Evolutionary conservation across 2,329 filamentous ascomycete species (phyloP), one percentile per base, ranked within the genome.

Genomic region (Decorospora gaudefroyi): DNA sequence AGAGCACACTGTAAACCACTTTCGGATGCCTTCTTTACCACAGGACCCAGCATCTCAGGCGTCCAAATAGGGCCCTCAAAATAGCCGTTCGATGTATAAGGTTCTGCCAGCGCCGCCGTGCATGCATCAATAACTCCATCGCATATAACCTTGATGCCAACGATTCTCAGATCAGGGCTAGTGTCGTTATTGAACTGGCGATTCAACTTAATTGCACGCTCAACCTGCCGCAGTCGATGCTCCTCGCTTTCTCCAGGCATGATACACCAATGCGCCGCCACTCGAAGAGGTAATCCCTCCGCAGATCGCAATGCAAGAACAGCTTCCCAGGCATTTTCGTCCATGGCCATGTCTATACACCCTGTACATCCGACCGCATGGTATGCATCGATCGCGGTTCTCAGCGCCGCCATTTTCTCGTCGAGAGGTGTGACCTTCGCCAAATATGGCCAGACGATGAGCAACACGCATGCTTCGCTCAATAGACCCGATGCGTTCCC

Each of bases 71-170:
- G 73, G 2, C 78, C 75, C 15, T 75, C 68, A 8, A 72, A 68
- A 4, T 70, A 61, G 1, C 71, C 74, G 49, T 76, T 77, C 5
- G 58, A 59, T 2, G 76, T 71, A 57, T 86, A 86, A 0, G 83
- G 82, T 58, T 84, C 76, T 1, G 73, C 72, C 2, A 86, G 65
- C 0, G 78, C 80, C 0, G 83, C 83, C 1, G 83, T 86, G 64
- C 83, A 86, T 0, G 79, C 80, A 51, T 86, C 83, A 25, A 86
- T 74, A 23, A 84, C 80, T 8, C 83, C 83, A 46, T 86, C 83
- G 55, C 79, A 80, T 26, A 86, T 83, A 15, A 86, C 65, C 59
- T 86, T 86, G 64, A 86, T 77, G 4, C 83, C 83, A 0, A 81
- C 77, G 6, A 86, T 64, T 12, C 78, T 70, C 42, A 72, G 73